Evolutionary conservation across 306 rosid species (phyloP).

Genomic region (Malus sylvestris): DNA sequence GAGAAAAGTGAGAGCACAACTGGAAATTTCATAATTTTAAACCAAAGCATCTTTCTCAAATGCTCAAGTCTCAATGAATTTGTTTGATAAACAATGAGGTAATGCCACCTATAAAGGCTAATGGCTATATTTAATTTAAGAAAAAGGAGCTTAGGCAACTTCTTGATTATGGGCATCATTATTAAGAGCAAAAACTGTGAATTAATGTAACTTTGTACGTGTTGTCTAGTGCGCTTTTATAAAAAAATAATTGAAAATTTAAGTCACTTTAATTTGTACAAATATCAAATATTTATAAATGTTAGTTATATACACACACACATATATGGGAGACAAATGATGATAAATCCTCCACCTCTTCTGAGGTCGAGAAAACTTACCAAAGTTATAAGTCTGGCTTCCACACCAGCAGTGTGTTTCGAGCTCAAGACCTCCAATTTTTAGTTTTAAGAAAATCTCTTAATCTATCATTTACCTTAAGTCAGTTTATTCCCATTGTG

Average conservation of each 20-base stretch:
- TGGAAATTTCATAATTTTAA: not conserved
- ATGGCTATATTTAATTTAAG: conserved; percentile 7
- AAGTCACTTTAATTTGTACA: not conserved
- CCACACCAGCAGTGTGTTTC: no score
- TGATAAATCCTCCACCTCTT: no score
- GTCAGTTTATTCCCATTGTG: no score
- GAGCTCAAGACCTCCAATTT: no score
- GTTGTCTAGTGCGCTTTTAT: no score
- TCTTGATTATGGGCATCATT: conserved; percentile 35
- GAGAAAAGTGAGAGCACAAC: not conserved
- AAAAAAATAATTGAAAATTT: not conserved
- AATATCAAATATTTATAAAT: no score
- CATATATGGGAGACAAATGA: no score
- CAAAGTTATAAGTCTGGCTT: no score
- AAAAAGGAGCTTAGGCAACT: not conserved
- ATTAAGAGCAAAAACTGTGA: conserved; percentile 13
- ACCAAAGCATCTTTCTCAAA: not conserved
- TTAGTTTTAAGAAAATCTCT: fast-evolving
- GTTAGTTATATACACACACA: no score
- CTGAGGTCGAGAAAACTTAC: fast-evolving
- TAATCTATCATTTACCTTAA: no score
- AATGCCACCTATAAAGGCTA: not conserved
- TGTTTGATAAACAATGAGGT: not conserved
- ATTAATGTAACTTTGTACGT: not conserved
- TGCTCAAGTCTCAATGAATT: not conserved